Percentiles rank a stretch among this genome's conserved stretches.
These are phyloP conservation scores for Arthrobotrys sinensis DNA, from an alignment of 2,329 filamentous ascomycete genomes.

Conservation along the genomic window DNA sequence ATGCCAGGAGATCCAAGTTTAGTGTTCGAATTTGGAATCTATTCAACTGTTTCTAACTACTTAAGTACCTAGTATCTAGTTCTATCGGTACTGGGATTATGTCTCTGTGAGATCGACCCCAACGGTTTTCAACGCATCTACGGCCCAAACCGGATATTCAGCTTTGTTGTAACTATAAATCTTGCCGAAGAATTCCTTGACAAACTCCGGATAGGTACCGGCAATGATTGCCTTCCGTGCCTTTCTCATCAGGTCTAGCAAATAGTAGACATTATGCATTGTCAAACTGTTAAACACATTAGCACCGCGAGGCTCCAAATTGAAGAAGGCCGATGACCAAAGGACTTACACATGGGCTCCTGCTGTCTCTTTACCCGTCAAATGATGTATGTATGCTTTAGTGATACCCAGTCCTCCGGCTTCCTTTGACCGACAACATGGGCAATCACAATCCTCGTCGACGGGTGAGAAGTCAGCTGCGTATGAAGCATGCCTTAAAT, in stretches of 20 bases:
- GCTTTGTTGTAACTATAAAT: constrained; percentile 77
- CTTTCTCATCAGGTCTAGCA: constrained; percentile 84
- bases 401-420: constrained; percentile 82
- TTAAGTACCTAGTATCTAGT: no score
- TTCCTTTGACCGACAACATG: constrained; percentile 78
- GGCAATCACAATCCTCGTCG: constrained; percentile 85
- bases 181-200: constrained; percentile 82
- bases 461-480: constrained; percentile 86
- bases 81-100: not conserved
- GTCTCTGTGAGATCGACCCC: constrained; percentile 75
- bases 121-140: constrained; percentile 83
- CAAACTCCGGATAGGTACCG: constrained; percentile 83
- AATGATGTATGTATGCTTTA: constrained; percentile 89
- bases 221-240: constrained; percentile 83
- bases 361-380: constrained; percentile 93
- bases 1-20: not conserved
- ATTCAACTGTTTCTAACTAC: no score
- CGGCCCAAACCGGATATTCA: constrained; percentile 86
- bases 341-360: constrained; percentile 77
- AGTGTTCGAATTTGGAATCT: no score
- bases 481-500: constrained; percentile 82
- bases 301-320: not conserved
- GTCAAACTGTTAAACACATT: constrained; percentile 75
- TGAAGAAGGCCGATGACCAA: not conserved
- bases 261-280: constrained; percentile 96